A percentile compares a stretch with the other conserved stretches of the same genome.
Evolutionary conservation across 305 asterid genomes (phyloP).

Genomic region (Salvia sclarea): DNA sequence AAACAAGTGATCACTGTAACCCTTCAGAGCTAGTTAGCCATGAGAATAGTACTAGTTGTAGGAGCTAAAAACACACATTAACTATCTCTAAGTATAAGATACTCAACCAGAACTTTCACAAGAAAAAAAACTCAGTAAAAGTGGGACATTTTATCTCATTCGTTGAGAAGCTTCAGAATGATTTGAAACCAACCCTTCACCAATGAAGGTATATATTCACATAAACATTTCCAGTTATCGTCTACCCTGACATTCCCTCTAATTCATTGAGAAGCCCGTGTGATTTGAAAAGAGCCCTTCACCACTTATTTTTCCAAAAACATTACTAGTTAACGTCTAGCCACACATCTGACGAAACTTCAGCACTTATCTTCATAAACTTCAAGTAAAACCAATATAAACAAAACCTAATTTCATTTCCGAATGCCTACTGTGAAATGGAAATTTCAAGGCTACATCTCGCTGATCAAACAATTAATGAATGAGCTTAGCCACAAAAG

Average conservation of each 20-base stretch:
- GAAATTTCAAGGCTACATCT: not conserved
- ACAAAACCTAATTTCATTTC: not conserved
- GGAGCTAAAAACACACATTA: not conserved
- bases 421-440: not conserved
- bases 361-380: not conserved
- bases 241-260: not conserved
- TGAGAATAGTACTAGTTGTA: not conserved
- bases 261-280: no score
- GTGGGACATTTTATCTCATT: not conserved
- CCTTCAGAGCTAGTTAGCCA: not conserved
- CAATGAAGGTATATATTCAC: not conserved
- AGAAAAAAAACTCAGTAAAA: not conserved
- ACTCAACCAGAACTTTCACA: not conserved
- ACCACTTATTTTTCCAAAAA: no score
- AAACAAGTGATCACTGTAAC: not conserved
- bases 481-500: not conserved
- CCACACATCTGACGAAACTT: not conserved
- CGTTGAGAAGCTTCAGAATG: not conserved
- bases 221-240: not conserved
- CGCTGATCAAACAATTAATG: not conserved
- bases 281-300: no score
- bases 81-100: not conserved
- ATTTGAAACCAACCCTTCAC: not conserved
- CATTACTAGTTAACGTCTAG: not conserved
- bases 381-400: slow-evolving; percentile 2